Conservation (phyloP, 2,329 filamentous ascomycete genomes). For the Aspergillus ochraceus region DNA sequence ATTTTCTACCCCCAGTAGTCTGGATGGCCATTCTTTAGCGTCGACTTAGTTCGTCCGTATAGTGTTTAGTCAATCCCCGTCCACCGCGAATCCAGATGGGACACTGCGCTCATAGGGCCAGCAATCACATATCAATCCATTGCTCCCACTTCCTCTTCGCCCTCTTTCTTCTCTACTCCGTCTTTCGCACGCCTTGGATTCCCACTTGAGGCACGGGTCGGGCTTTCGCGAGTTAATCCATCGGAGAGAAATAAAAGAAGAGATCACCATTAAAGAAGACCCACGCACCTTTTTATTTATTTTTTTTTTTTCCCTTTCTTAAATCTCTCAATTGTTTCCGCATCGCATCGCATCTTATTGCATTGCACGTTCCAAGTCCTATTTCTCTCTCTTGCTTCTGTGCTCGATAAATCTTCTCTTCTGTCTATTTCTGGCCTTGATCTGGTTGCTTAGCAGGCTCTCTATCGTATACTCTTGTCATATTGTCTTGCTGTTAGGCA, state of each 20-base stretch:
- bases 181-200: constrained; percentile 8
- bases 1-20: constrained; percentile 18
- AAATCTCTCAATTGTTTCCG: neutral
- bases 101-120: constrained; percentile 24
- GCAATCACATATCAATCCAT: constrained; percentile 29
- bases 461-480: neutral
- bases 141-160: constrained; percentile 23
- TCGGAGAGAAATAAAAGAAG: neutral
- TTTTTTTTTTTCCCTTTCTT: neutral
- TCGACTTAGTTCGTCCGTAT: constrained; percentile 18
- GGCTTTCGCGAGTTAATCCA: constrained; percentile 3
- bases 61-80: constrained; percentile 20
- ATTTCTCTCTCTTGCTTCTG: neutral
- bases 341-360: neutral
- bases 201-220: constrained; percentile 9
- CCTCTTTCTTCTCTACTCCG: constrained; percentile 13
- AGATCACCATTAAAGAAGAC: constrained; percentile 2
- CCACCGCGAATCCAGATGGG: constrained; percentile 18
- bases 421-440: neutral
- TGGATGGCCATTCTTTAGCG: constrained; percentile 20
- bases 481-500: neutral
- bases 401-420: neutral
- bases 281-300: neutral
- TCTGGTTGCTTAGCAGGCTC: neutral
- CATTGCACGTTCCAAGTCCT: neutral